A percentile compares a stretch with the other conserved stretches of the same genome.
phyloP scores from a whole-genome alignment of 768 basidiomycete genomes.

The Coprinellus micaceus region DNA sequence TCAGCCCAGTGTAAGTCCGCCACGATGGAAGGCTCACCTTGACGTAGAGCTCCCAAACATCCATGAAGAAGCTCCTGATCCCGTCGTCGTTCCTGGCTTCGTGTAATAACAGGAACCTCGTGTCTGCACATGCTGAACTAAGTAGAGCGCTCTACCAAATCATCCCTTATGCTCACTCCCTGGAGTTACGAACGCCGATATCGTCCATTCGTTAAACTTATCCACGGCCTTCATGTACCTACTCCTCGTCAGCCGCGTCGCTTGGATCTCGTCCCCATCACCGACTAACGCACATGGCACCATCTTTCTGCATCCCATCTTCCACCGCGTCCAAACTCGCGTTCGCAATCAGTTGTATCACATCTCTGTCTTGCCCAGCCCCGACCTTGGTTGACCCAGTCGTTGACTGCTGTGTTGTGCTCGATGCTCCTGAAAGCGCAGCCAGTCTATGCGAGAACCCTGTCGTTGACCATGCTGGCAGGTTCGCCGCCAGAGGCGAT shows the following conservation, averaged over 20 bases:
- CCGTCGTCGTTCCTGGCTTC: slow-evolving; percentile 97
- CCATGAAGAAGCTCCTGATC: slow-evolving; percentile 86
- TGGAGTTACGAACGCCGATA: slow-evolving; percentile 93
- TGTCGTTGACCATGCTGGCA: slow-evolving; percentile 87
- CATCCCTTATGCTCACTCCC: slow-evolving; percentile 61
- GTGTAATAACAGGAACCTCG: slow-evolving; percentile 92
- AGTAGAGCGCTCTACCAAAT: slow-evolving; percentile 3
- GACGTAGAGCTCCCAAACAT: slow-evolving; percentile 95
- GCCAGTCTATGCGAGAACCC: slow-evolving; percentile 87
- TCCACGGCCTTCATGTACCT: slow-evolving; percentile 96
- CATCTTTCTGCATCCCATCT: slow-evolving; percentile 82
- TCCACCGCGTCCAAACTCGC: slow-evolving; percentile 93
- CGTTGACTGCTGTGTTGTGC: neutral
- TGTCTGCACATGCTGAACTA: slow-evolving; percentile 51
- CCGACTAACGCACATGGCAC: slow-evolving; percentile 54
- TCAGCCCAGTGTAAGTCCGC: slow-evolving; percentile 1
- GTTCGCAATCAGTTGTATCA: slow-evolving; percentile 99
- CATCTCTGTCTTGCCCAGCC: slow-evolving; percentile 42
- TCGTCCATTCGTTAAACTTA: slow-evolving; percentile 98
- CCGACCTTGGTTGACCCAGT: neutral
- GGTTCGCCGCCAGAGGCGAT: slow-evolving; percentile 72
- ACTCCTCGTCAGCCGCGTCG: neutral
- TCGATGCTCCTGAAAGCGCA: slow-evolving; percentile 56
- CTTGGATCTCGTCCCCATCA: neutral
- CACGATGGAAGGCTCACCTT: slow-evolving; percentile 54